A percentile compares a stretch with the other conserved stretches of the same genome.
Conservation (phyloP, 495 filamentous ascomycete genomes). For the Tuber microsphaerosporum region DNA sequence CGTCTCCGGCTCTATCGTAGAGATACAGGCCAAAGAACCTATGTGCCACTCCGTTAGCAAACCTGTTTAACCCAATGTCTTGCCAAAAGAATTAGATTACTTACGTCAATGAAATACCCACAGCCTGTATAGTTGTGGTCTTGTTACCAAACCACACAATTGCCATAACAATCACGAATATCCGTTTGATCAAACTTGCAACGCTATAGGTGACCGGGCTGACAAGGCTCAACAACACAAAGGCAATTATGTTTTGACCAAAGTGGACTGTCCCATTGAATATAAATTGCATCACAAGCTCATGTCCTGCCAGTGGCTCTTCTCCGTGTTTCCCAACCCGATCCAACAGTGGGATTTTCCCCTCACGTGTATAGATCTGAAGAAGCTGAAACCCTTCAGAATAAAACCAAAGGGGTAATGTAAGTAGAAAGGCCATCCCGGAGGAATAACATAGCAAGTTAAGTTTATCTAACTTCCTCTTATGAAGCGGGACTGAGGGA, state of each 20-base stretch:
- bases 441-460: slow-evolving; percentile 96
- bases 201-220: slow-evolving; percentile 97
- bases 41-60: slow-evolving; percentile 5
- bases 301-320: slow-evolving; percentile 32
- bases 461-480: slow-evolving; percentile 84
- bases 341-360: slow-evolving; percentile 53
- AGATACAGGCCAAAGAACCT: slow-evolving; percentile 83
- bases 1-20: slow-evolving; percentile 86
- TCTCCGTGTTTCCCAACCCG: slow-evolving; percentile 65
- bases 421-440: slow-evolving; percentile 80
- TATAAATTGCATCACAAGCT: slow-evolving; percentile 71
- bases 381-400: slow-evolving; percentile 73
- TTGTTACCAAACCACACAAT: slow-evolving; percentile 92
- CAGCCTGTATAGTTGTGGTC: slow-evolving; percentile 72
- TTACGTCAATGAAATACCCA: slow-evolving; percentile 72
- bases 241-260: slow-evolving; percentile 89
- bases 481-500: slow-evolving; percentile 47
- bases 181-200: slow-evolving; percentile 87
- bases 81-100: background rate
- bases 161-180: slow-evolving; percentile 91
- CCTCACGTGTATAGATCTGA: slow-evolving; percentile 58
- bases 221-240: slow-evolving; percentile 80
- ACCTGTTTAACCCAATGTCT: background rate
- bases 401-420: slow-evolving; percentile 89
- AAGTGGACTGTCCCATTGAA: slow-evolving; percentile 99